Evolutionary conservation across 345 rosid genomes (phyloP).

Genomic region (Stellera chamaejasme): DNA sequence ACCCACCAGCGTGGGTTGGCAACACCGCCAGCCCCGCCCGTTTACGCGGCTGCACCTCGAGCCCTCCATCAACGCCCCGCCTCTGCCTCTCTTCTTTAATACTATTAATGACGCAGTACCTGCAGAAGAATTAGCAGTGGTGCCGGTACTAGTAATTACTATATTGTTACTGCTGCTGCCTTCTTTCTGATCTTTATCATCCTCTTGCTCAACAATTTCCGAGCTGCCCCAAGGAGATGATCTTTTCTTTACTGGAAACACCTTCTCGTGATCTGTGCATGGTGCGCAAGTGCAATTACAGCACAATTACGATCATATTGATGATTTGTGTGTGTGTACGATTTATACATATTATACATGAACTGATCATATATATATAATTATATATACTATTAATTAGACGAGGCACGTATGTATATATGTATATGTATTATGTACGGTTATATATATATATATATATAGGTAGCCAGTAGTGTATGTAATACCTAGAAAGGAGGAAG

Average conservation of each 20-base stretch:
- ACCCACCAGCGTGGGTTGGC: conserved; percentile 86
- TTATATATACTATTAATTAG: too few species aligned
- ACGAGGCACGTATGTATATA: too few species aligned
- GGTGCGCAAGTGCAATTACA: too few species aligned
- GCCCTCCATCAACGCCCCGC: conserved; percentile 60
- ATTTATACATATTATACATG: too few species aligned
- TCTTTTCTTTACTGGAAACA: conserved; percentile 57
- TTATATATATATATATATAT: too few species aligned
- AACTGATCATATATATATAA: too few species aligned
- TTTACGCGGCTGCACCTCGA: conserved; percentile 94
- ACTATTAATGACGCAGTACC: conserved; percentile 1
- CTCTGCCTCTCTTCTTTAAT: conserved; percentile 41
- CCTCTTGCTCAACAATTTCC: neutral
- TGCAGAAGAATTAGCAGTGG: neutral
- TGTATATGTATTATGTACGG: too few species aligned
- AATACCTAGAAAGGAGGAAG: too few species aligned
- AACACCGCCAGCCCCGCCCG: conserved; percentile 97
- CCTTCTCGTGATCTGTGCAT: conserved; percentile 24
- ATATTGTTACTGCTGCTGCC: conserved; percentile 4
- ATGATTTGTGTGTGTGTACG: too few species aligned
- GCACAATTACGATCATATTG: too few species aligned
- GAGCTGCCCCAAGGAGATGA: conserved; percentile 20
- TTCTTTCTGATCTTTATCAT: conserved; percentile 12
- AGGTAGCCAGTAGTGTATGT: too few species aligned
- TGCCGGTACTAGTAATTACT: neutral